phyloP scores from a whole-genome alignment of 2,329 filamentous ascomycete species.

The Aspergillus sp. region DNA sequence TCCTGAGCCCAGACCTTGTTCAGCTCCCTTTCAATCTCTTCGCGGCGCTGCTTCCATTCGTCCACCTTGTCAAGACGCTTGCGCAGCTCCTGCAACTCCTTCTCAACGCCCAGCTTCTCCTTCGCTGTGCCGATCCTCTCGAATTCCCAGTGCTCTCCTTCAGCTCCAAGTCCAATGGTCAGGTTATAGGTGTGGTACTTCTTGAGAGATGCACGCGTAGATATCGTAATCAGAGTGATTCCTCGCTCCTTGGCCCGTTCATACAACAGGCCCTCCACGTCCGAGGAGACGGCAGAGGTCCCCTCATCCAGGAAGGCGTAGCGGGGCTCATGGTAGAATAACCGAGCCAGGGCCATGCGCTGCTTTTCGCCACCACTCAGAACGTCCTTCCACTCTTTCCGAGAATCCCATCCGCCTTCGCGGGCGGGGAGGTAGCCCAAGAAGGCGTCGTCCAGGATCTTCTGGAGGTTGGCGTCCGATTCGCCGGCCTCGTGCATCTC shows the following conservation, averaged over 20 bases:
- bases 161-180: slow-evolving; percentile 74
- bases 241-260: slow-evolving; percentile 89
- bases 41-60: slow-evolving; percentile 73
- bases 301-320: slow-evolving; percentile 96
- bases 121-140: slow-evolving; percentile 90
- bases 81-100: slow-evolving; percentile 80
- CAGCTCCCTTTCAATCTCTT: slow-evolving; percentile 82
- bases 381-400: slow-evolving; percentile 98
- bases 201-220: slow-evolving; percentile 88
- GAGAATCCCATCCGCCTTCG: slow-evolving; percentile 94
- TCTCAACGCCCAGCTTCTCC: slow-evolving; percentile 91
- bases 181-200: slow-evolving; percentile 95
- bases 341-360: slow-evolving; percentile 82
- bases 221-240: slow-evolving; percentile 95
- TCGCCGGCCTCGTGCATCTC: slow-evolving; percentile 85
- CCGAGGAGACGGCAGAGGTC: slow-evolving; percentile 83
- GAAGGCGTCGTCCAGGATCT: slow-evolving; percentile 76
- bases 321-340: slow-evolving; percentile 91
- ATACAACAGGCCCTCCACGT: slow-evolving; percentile 92
- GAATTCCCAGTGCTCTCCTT: slow-evolving; percentile 86
- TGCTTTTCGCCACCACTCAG: slow-evolving; percentile 98
- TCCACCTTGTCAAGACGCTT: slow-evolving; percentile 80
- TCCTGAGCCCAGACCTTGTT: slow-evolving; percentile 60
- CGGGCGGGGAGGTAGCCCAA: slow-evolving; percentile 87
- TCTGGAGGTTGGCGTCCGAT: slow-evolving; percentile 74